Conservation (phyloP, 108 stramenopile genomes). For the Fistulifera pelliculosa region DNA sequence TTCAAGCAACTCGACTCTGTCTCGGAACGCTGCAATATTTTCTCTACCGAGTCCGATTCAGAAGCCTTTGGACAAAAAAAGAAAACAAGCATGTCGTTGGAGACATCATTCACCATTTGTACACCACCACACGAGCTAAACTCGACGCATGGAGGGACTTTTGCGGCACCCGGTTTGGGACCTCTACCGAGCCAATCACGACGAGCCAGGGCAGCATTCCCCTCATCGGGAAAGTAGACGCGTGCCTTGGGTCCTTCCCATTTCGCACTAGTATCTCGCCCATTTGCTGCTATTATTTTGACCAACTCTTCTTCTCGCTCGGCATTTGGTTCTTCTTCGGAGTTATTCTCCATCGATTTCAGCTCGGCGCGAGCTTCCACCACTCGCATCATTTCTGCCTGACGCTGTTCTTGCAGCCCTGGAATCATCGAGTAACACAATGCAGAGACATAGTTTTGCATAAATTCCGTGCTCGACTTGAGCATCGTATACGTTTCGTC, state of each 20-base stretch:
- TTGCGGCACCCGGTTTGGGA: conserved; percentile 15
- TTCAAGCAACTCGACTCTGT: conserved; percentile 25
- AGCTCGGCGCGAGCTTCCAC: conserved; percentile 46
- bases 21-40: conserved; percentile 36
- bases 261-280: conserved; percentile 17
- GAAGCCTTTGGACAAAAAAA: conserved; percentile 81
- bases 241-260: conserved; percentile 53
- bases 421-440: conserved; percentile 57
- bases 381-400: conserved; percentile 46
- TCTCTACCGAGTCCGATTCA: conserved; percentile 62
- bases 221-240: conserved; percentile 90
- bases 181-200: conserved; percentile 61
- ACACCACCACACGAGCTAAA: conserved; percentile 65
- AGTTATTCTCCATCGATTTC: conserved; percentile 11
- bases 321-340: conserved; percentile 17
- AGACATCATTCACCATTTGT: conserved; percentile 32
- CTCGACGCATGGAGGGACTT: conserved; percentile 65
- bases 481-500: conserved; percentile 89
- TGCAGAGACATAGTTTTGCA: conserved; percentile 69
- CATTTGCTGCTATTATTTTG: conserved; percentile 40
- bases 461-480: conserved; percentile 79
- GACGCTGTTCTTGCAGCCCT: conserved; percentile 43
- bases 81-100: conserved; percentile 43
- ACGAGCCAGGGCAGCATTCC: conserved; percentile 83
- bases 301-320: conserved; percentile 24